Base-by-base conservation (phyloP, 768 basidiomycete genomes). In the Lactifluus subvellereus region DNA sequence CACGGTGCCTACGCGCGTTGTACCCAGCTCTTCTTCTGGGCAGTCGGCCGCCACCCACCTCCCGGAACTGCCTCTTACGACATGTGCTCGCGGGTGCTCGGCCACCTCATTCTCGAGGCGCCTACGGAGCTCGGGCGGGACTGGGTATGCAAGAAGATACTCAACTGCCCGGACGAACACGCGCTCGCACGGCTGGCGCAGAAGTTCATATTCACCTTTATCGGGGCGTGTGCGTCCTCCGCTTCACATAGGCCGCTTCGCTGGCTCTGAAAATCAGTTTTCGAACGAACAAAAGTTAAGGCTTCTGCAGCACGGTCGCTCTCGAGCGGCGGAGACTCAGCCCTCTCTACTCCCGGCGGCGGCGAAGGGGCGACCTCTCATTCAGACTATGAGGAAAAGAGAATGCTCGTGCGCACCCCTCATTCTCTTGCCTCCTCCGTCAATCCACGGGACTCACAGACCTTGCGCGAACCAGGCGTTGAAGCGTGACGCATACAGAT, bases 51-150 rank as follows among this genome's bases (percentile, higher is more conserved):
- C 42, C 63, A 64, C 14, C 58, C 52, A 4, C 53, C 49, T 4
- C 54, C 63, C 22, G 63, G 63, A 13, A 37, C 58, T 0, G 54
- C 62, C 11, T 35, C 62, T 2, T 64, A 64, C 42, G 63, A 64
- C 59, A 64, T 64, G 63, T 64, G 63, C n/a, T 64, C 63, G 18
- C 53, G 63, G 8, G 48, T 64, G 11, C 63, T 64, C 48, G 63
- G 63, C 2, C 54, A 64, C 54, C 58, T 64, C 54, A 18, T 64
- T 54, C 43, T 64, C 40, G 63, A 64, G 49, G 58, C 63, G n/a
- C 63, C 63, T 18, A 55, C 63, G 6, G 63, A 55, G 18, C 20
- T 40, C 18, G 63, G 63, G 40, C 57, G 63, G 13, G 59, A 64
- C 27, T 64, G 63, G 63, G 54, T 60, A 33, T 60, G 58, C 58